Base-by-base conservation (phyloP, 73 alveolate species). In the Tetrahymena malaccensis region DNA sequence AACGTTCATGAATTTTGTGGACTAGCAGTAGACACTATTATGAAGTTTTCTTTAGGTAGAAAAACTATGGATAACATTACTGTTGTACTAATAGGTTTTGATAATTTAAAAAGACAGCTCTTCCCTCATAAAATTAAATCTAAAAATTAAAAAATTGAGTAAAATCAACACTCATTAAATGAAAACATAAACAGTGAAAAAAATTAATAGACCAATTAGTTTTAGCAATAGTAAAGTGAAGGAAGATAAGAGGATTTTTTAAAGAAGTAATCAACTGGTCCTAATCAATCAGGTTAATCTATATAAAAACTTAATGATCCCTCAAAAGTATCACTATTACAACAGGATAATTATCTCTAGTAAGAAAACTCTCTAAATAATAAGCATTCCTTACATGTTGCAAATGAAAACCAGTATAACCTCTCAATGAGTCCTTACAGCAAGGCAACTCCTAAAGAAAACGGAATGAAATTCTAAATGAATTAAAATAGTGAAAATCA, bases 1-100 rank as follows among this genome's bases (percentile, higher is more conserved):
- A 97, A 97, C 93, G 97, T 99, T 38, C 99, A 99, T 96, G 94
- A 96, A 93, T 96, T 97, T 95, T 98, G 99, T 38, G 99, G 99
- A 8, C 94, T 97, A 83, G 99, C 98, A 34, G 99, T 99, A 25
- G 99, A 99, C 94, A 97, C 97, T 94, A 98, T 99, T 5, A 97
- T 99, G 58, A 98, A 98, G 94, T 94, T 98, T 83, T 97, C 99
- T 9, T 95, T 99, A 94, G 97, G 94, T 37, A 97, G 99, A 96
- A 96, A 96, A 85, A 98, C 98, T 31, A 56, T 94, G 94, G 99
- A 98, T 93, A 98, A 98, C 94, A 96, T 98, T 43, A 97, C 99
- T 34, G 96, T 96, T 11, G 98, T 98, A 17, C 85, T 97, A 35
- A 96, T 97, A 0, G 99, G 97, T 4, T 96, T 98, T 43, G 93